Evolutionary conservation across 805 yeast species (phyloP).

Genomic region (Candida cerambycidarum): DNA sequence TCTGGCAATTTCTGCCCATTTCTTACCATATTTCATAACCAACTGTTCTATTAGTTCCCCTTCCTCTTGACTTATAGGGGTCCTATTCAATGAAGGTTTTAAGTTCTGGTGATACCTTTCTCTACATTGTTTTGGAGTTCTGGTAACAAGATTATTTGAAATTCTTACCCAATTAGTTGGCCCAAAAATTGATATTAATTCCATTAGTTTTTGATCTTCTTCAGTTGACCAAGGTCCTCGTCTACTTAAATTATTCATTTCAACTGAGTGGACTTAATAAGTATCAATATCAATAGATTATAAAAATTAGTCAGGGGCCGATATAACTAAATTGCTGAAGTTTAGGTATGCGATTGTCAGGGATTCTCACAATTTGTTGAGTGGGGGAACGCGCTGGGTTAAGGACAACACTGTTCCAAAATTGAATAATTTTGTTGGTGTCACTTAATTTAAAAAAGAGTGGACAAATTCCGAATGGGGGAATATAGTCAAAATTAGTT

Average conservation of each 20-base stretch:
- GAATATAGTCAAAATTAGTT: no score
- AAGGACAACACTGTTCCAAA: neutral
- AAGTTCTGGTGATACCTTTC: conserved; percentile 90
- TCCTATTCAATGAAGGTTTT: conserved; percentile 77
- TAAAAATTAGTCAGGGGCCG: neutral
- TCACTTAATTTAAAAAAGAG: no score
- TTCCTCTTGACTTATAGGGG: conserved; percentile 83
- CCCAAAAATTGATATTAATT: conserved; percentile 67
- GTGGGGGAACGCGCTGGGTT: conserved; percentile 3
- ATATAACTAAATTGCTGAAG: neutral
- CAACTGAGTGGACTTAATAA: neutral
- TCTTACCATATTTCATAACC: conserved; percentile 76
- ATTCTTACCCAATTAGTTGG: conserved; percentile 90
- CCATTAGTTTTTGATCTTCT: conserved; percentile 73
- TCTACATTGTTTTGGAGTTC: conserved; percentile 90
- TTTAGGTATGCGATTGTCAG: conserved; percentile 5
- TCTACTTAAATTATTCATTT: conserved; percentile 25
- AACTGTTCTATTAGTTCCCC: conserved; percentile 78
- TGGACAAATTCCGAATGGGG: no score
- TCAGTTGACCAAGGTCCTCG: conserved; percentile 91
- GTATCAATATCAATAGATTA: neutral
- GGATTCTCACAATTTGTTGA: conserved; percentile 6
- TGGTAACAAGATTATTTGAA: conserved; percentile 65
- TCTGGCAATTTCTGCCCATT: conserved; percentile 93
- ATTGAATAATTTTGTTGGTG: no score